These are phyloP conservation scores for Sporothrix protearum DNA, from an alignment of 2,329 filamentous ascomycete species.

Conservation along the genomic window DNA sequence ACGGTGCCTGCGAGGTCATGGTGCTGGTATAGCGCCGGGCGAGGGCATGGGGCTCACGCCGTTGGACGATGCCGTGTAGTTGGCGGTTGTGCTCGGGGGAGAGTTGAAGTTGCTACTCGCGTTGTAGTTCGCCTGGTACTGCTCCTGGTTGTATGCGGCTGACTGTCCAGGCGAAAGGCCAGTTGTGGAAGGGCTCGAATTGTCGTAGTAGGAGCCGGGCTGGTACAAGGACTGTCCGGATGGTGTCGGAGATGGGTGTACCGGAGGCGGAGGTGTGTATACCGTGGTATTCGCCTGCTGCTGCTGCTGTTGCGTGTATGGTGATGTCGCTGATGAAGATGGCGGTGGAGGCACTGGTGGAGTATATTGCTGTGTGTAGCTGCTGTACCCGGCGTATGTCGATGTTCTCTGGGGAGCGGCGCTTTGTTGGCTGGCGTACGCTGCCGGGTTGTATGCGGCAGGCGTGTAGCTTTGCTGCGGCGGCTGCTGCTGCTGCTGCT, in stretches of 20 bases:
- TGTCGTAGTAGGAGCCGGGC: conserved; percentile 27
- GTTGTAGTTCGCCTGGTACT: conserved; percentile 29
- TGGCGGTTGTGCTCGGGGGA: background rate
- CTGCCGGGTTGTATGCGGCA: conserved; percentile 57
- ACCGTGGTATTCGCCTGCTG: background rate
- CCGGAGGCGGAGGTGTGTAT: conserved; percentile 17
- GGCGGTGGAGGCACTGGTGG: conserved; percentile 41
- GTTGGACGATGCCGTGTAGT: conserved; percentile 31
- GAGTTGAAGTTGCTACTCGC: conserved; percentile 26
- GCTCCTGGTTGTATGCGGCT: conserved; percentile 30
- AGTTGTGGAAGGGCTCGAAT: conserved; percentile 24
- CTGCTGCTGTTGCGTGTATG: background rate
- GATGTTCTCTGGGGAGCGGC: conserved; percentile 48
- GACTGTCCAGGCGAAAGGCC: conserved; percentile 29
- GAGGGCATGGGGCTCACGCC: conserved; percentile 39
- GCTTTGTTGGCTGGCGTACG: conserved; percentile 49
- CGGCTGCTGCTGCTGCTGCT: conserved; percentile 28
- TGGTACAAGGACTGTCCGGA: conserved; percentile 23
- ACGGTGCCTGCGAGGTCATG: conserved; percentile 46
- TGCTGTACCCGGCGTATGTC: conserved; percentile 48
- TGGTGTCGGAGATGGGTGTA: conserved; percentile 14
- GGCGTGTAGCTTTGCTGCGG: conserved; percentile 47
- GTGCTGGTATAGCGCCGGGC: conserved; percentile 29
- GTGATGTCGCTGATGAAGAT: conserved; percentile 27
- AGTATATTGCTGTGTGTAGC: conserved; percentile 38